Percentiles rank a stretch among this genome's conserved stretches.
These are phyloP conservation scores for Fusarium subglutinans DNA, from an alignment of 2,329 filamentous ascomycete species.

Conservation along the genomic window DNA sequence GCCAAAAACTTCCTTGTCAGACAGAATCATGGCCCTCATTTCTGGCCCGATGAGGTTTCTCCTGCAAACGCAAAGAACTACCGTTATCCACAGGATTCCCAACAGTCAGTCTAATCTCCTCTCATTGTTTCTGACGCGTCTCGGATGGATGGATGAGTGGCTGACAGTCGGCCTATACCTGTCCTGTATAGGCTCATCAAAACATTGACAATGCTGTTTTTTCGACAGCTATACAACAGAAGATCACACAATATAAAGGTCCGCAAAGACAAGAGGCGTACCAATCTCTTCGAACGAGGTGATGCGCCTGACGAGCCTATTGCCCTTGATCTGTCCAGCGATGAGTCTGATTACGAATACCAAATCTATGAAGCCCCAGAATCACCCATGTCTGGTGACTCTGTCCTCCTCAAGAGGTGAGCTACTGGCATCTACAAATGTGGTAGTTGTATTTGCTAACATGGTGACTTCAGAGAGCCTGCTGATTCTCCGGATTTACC, in stretches of 20 bases:
- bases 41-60: conserved; percentile 13
- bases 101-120: neutral
- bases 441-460: neutral
- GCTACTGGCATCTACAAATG: neutral
- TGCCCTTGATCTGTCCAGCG: neutral
- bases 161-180: neutral
- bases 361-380: neutral
- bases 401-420: neutral
- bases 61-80: neutral
- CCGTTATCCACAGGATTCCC: neutral
- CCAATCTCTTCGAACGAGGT: neutral
- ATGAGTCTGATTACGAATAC: neutral
- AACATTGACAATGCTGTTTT: neutral
- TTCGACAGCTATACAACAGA: neutral
- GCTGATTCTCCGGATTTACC: neutral
- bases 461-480: neutral
- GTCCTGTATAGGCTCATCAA: neutral
- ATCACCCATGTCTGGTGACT: neutral
- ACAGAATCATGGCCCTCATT: neutral
- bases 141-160: neutral
- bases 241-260: neutral
- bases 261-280: neutral
- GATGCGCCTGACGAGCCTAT: neutral
- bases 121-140: neutral
- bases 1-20: neutral